Percentiles rank a stretch among this genome's conserved stretches.
These are phyloP conservation scores for Cadophora luteo-olivacea DNA, from an alignment of 2,329 filamentous ascomycete species.

Conservation along the genomic window DNA sequence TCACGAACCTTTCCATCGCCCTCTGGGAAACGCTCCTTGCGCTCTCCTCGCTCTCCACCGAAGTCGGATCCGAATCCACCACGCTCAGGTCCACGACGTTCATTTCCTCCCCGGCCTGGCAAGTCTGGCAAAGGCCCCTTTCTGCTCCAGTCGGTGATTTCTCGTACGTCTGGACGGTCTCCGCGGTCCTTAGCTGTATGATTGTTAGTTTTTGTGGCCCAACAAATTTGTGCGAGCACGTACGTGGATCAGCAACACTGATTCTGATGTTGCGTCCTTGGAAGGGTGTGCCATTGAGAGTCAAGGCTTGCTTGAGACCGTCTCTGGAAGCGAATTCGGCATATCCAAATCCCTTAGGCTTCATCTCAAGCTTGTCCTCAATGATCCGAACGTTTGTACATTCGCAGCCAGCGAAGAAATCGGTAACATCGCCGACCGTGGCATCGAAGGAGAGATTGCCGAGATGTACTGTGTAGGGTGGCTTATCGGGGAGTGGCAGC, in stretches of 20 bases:
- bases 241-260: conserved; percentile 97
- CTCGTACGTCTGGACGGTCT: conserved; percentile 71
- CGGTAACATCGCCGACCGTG: conserved; percentile 79
- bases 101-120: conserved; percentile 57
- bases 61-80: conserved; percentile 53
- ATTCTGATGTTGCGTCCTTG: conserved; percentile 90
- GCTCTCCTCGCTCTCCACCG: conserved; percentile 63
- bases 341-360: conserved; percentile 98
- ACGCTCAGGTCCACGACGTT: conserved; percentile 53
- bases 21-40: conserved; percentile 72
- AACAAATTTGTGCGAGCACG: conserved; percentile 49
- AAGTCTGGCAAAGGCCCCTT: conserved; percentile 86
- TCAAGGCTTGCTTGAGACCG: conserved; percentile 88
- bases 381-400: conserved; percentile 94
- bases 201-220: conserved; percentile 26
- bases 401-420: conserved; percentile 85
- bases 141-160: conserved; percentile 89
- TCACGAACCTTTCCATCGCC: conserved; percentile 79
- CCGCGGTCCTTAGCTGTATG: conserved; percentile 78
- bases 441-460: conserved; percentile 97
- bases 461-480: conserved; percentile 93
- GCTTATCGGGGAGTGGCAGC: conserved; percentile 86
- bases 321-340: conserved; percentile 91
- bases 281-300: conserved; percentile 81
- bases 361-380: conserved; percentile 91